phyloP scores from a whole-genome alignment of 1,284 basidiomycete species.

The Heterobasidion parviporum region DNA sequence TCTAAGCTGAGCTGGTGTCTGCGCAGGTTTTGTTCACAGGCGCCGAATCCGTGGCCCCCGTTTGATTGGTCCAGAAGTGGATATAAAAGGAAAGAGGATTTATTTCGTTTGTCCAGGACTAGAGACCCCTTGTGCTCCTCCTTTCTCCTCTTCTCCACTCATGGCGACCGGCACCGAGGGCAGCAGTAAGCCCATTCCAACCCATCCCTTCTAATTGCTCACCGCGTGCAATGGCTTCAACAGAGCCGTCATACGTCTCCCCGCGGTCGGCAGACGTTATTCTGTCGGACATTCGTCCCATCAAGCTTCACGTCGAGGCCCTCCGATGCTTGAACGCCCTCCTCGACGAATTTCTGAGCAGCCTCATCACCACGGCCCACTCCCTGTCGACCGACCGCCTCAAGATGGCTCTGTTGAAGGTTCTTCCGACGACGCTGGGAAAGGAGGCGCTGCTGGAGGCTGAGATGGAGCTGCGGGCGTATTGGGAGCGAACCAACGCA shows the following conservation, averaged over 20 bases:
- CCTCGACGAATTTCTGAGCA: constrained; percentile 82
- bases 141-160: background rate
- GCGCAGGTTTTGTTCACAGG: background rate
- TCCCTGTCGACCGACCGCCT: constrained; percentile 73
- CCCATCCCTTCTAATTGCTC: background rate
- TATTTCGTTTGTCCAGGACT: background rate
- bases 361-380: constrained; percentile 59
- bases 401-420: constrained; percentile 61
- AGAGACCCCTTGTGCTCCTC: background rate
- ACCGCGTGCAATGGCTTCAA: constrained; percentile 6
- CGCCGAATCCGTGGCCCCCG: background rate
- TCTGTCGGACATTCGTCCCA: constrained; percentile 86
- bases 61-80: background rate
- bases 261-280: constrained; percentile 79
- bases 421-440: constrained; percentile 73
- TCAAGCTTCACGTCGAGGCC: constrained; percentile 68
- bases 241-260: constrained; percentile 69
- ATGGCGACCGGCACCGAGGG: background rate
- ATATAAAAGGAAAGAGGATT: background rate
- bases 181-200: background rate
- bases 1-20: background rate
- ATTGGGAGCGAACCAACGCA: constrained; percentile 63
- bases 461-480: constrained; percentile 82
- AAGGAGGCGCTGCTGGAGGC: constrained; percentile 90
- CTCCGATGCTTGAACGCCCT: constrained; percentile 75